phyloP scores from a whole-genome alignment of 305 asterid species.

The Rubia peregrina region DNA sequence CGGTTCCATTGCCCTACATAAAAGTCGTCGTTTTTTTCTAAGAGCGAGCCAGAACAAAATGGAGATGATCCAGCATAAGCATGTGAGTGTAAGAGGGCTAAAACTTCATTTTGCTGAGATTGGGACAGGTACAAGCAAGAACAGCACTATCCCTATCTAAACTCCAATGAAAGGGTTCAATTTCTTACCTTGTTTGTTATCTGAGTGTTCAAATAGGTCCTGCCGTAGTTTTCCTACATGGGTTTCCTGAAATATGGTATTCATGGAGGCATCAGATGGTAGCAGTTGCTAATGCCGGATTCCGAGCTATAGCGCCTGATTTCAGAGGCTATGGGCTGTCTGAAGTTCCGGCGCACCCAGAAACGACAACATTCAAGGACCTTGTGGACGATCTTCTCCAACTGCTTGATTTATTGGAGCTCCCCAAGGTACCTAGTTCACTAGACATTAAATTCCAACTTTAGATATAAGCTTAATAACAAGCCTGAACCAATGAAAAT shows the following conservation, averaged over 20 bases:
- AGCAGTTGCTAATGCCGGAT: slow-evolving; percentile 35
- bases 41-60: slow-evolving; percentile 12
- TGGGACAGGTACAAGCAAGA: slow-evolving; percentile 30
- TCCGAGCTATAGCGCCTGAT: slow-evolving; percentile 42
- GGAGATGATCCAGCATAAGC: slow-evolving; percentile 36
- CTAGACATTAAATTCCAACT: too few species aligned
- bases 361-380: slow-evolving; percentile 34
- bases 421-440: slow-evolving; percentile 25
- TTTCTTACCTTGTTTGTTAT: not conserved
- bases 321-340: slow-evolving; percentile 53
- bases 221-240: slow-evolving; percentile 42
- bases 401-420: slow-evolving; percentile 29
- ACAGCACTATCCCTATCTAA: not conserved
- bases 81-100: slow-evolving; percentile 34
- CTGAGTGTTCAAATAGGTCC: not conserved
- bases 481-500: not conserved
- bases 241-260: slow-evolving; percentile 60
- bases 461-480: not conserved
- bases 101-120: slow-evolving; percentile 43
- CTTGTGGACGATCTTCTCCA: slow-evolving; percentile 32
- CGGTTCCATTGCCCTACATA: too few species aligned
- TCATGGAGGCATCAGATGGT: slow-evolving; percentile 52
- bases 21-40: not conserved
- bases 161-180: not conserved
- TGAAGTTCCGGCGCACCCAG: slow-evolving; percentile 30